Conservation (phyloP, 1,284 basidiomycete genomes). For the Papiliotrema laurentii region DNA sequence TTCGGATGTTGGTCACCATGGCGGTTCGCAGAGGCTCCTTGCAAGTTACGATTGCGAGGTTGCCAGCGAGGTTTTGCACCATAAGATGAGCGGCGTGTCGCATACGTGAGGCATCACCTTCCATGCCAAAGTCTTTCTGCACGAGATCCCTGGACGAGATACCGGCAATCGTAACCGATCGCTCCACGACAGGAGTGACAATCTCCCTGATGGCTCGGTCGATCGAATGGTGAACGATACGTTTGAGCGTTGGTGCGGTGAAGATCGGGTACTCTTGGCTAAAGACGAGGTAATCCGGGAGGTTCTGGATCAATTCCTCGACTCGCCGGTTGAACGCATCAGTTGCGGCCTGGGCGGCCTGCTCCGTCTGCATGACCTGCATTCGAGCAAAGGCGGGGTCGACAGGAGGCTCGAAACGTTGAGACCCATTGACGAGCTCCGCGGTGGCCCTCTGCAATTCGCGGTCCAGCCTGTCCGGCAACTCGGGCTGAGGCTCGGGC, state of each 20-base stretch:
- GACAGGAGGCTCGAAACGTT: conserved; percentile 29
- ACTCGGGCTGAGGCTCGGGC: conserved; percentile 37
- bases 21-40: conserved; percentile 95
- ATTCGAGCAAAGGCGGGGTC: conserved; percentile 39
- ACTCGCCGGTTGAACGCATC: conserved; percentile 45
- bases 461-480: conserved; percentile 36
- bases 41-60: conserved; percentile 94
- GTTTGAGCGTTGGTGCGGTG: conserved; percentile 75
- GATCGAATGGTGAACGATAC: conserved; percentile 84
- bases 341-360: conserved; percentile 45
- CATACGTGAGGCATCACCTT: conserved; percentile 84
- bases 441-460: conserved; percentile 38
- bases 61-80: conserved; percentile 95
- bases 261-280: conserved; percentile 60
- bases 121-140: conserved; percentile 94
- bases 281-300: conserved; percentile 74
- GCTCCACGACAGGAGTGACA: conserved; percentile 93
- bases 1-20: conserved; percentile 82
- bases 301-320: conserved; percentile 60
- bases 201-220: conserved; percentile 97
- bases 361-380: conserved; percentile 43
- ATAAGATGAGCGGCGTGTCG: conserved; percentile 90
- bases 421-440: conserved; percentile 26
- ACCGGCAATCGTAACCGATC: conserved; percentile 98
- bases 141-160: conserved; percentile 96